Conservation (phyloP, 2,329 filamentous ascomycete genomes). For the Calonectria multiphialidica region DNA sequence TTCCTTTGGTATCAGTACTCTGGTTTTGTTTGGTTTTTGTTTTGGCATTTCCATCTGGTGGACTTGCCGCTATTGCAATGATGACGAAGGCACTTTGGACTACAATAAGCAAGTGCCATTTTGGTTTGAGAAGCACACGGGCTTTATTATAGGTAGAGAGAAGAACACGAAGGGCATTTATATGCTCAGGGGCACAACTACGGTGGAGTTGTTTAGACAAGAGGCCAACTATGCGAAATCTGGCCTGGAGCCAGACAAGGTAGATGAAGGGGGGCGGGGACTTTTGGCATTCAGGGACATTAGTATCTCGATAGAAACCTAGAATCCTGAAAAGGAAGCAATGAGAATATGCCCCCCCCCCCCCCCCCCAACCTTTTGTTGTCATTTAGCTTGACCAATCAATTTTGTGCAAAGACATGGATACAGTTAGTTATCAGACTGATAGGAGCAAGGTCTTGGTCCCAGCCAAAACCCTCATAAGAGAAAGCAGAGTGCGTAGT, state of each 20-base stretch:
- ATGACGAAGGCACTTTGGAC: not conserved
- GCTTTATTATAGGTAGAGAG: not conserved
- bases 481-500: constrained; percentile 21
- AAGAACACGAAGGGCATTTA: not conserved
- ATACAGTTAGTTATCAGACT: not conserved
- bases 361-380: not conserved
- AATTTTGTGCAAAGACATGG: not conserved
- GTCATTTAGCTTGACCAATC: not conserved
- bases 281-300: not conserved
- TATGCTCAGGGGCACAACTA: not conserved
- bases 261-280: not conserved
- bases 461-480: not conserved
- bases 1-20: not conserved
- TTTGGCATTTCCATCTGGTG: not conserved
- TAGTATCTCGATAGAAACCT: not conserved
- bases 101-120: not conserved
- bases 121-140: not conserved
- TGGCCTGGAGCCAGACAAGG: not conserved
- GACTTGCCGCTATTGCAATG: not conserved
- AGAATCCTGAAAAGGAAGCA: not conserved
- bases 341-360: not conserved
- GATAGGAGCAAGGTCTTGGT: not conserved
- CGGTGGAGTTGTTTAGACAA: not conserved
- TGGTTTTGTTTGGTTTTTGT: not conserved
- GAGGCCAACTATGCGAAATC: not conserved